Base-by-base conservation (phyloP, 495 filamentous ascomycete genomes). In the Penicillium maclennaniae region DNA sequence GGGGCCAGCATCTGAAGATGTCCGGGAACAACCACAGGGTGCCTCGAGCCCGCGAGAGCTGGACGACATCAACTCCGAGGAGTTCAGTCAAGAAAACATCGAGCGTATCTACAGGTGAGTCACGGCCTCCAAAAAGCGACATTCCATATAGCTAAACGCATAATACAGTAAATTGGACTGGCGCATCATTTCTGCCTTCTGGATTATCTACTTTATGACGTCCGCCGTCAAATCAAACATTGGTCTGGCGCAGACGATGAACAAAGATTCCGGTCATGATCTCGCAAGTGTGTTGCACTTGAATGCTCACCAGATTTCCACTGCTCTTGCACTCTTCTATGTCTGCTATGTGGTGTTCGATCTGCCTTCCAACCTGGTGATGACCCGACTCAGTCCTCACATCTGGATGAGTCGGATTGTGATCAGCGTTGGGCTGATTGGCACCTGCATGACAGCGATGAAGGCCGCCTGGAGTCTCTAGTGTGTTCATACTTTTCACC, bases 351-450 rank as follows among this genome's bases (percentile, higher is more conserved):
- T 96, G 53, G 66, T 92, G 44, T 93, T 93, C 59, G 91, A 95
- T 67, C 73, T 92, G 43, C 92, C 92, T 0, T 92, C 90, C 6
- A 96, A 96, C 66, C 75, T 97, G 58, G 73, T 92, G 62, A 96
- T 96, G 91, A 89, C 86, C 45, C 81, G 78, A 38, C 73, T 96
- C 4, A 88, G 87, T 54, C 91, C 91, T 1, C 86, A 89, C 46
- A 83, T 91, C 6, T 96, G 91, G 90, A 92, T 96, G 90, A 87
- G 88, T 51, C 80, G 91, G 46, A 95, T 96, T 62, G 91, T 95
- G 40, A 78, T 93, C 43, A 87, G 88, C 36, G 91, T 95, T 15
- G 90, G 91, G 7, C 69, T 95, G 38, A 87, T 93, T 44, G 91
- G 91, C 1, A 78, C 79, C 45, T 93, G 89, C 56, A 88, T 95